phyloP scores from a whole-genome alignment of 495 filamentous ascomycete genomes.

The Haplographium delicatum region DNA sequence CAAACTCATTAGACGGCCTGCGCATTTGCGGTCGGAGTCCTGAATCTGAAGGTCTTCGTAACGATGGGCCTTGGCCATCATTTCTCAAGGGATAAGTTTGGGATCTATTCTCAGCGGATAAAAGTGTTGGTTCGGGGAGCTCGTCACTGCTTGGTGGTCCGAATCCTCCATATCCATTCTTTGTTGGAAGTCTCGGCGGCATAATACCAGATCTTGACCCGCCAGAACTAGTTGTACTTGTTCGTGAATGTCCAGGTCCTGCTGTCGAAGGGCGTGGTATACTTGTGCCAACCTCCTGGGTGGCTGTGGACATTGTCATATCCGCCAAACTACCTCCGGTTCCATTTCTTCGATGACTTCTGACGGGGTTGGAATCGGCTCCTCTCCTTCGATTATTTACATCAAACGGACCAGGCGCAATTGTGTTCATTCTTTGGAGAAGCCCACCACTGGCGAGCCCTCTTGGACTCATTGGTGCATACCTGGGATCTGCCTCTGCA shows the following conservation, averaged over 20 bases:
- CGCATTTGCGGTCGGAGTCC: conserved; percentile 31
- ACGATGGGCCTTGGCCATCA: conserved; percentile 30
- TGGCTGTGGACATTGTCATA: conserved; percentile 10
- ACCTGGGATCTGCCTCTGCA: conserved; percentile 35
- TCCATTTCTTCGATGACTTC: conserved; percentile 15
- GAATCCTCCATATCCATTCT: conserved; percentile 47
- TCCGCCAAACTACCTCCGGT: conserved; percentile 12
- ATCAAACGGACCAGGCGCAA: conserved; percentile 64
- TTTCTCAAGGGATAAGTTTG: conserved; percentile 49
- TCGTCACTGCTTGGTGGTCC: conserved; percentile 32
- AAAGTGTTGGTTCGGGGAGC: conserved; percentile 31
- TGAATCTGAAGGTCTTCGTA: conserved; percentile 44
- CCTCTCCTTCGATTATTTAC: conserved; percentile 24
- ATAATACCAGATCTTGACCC: conserved; percentile 29
- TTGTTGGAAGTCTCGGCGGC: conserved; percentile 35
- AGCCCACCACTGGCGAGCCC: conserved; percentile 33
- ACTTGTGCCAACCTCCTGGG: neutral
- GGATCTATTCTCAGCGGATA: conserved; percentile 40
- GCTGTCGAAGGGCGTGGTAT: conserved; percentile 21
- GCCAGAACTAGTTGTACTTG: conserved; percentile 35
- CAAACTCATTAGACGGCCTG: conserved; percentile 27
- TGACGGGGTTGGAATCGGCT: neutral
- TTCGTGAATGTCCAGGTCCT: conserved; percentile 17
- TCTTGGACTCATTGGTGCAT: conserved; percentile 43
- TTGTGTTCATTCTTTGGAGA: conserved; percentile 57